phyloP scores from a whole-genome alignment of 2,329 filamentous ascomycete species.

The Sphaceloma murrayae region DNA sequence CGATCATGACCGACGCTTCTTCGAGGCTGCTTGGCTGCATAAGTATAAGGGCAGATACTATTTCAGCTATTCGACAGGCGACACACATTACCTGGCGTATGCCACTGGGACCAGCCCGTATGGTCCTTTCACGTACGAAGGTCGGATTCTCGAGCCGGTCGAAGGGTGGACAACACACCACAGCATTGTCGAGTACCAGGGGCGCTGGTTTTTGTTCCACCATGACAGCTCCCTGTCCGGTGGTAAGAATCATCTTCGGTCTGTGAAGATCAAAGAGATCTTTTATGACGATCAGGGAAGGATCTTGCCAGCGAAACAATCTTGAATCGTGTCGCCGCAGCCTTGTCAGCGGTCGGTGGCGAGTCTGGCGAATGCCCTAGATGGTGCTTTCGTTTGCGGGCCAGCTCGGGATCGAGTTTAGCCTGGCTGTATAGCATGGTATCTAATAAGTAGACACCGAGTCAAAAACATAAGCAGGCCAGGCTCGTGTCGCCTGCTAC shows the following conservation, averaged over 20 bases:
- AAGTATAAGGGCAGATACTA: constrained; percentile 61
- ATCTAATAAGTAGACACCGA: too few species aligned
- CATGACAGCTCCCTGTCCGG: constrained; percentile 62
- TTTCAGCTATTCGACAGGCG: constrained; percentile 69
- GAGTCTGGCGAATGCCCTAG: too few species aligned
- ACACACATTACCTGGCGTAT: constrained; percentile 65
- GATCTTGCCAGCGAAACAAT: constrained; percentile 33
- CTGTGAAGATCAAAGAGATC: constrained; percentile 66
- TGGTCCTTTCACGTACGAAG: constrained; percentile 64
- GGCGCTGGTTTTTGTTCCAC: constrained; percentile 65
- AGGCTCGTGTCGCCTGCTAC: too few species aligned
- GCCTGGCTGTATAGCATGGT: too few species aligned
- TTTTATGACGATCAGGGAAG: constrained; percentile 58
- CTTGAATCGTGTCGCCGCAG: background rate
- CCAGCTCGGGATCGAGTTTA: too few species aligned
- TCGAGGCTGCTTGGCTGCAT: constrained; percentile 74
- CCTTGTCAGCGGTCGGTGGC: too few species aligned
- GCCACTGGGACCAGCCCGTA: constrained; percentile 54
- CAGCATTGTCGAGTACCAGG: constrained; percentile 63
- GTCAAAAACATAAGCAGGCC: too few species aligned
- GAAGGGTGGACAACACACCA: constrained; percentile 76
- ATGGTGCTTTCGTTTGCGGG: too few species aligned
- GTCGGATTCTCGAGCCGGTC: constrained; percentile 64
- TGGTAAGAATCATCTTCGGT: constrained; percentile 61
- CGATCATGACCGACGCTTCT: constrained; percentile 67